Evolutionary conservation across 2,329 filamentous ascomycete species (phyloP).

Genomic region (Camillea tinctor): DNA sequence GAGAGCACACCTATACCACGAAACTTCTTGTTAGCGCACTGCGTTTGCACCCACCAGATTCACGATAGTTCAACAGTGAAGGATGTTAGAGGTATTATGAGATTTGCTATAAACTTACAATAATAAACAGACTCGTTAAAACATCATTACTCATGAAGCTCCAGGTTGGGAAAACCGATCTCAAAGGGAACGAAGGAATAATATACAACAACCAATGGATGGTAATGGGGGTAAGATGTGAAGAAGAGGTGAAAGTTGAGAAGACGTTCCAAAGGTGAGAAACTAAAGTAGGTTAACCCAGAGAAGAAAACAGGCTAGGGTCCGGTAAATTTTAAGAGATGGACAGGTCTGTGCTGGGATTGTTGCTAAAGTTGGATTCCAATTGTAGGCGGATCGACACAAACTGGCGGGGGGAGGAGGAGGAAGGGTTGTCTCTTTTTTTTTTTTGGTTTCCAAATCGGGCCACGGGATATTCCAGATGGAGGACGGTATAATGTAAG

Average conservation of each 20-base stretch:
- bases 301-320: conserved; percentile 12
- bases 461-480: neutral
- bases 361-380: conserved; percentile 1
- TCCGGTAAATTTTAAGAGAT: conserved; percentile 8
- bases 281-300: conserved; percentile 11
- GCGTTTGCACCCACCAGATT: neutral
- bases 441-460: neutral
- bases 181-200: conserved; percentile 5
- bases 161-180: neutral
- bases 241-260: conserved; percentile 15
- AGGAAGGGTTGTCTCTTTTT: too few species aligned
- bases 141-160: conserved; percentile 19
- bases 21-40: neutral
- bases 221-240: conserved; percentile 16
- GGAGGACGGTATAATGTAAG: neutral
- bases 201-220: too few species aligned
- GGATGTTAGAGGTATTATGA: too few species aligned
- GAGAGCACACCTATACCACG: neutral
- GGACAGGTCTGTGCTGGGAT: conserved; percentile 4
- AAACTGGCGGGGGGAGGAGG: neutral
- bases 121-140: conserved; percentile 4
- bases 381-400: conserved; percentile 2
- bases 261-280: neutral
- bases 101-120: conserved; percentile 6
- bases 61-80: too few species aligned